These are phyloP conservation scores for Argentina anserina DNA, from an alignment of 306 rosid genomes.

Conservation along the genomic window DNA sequence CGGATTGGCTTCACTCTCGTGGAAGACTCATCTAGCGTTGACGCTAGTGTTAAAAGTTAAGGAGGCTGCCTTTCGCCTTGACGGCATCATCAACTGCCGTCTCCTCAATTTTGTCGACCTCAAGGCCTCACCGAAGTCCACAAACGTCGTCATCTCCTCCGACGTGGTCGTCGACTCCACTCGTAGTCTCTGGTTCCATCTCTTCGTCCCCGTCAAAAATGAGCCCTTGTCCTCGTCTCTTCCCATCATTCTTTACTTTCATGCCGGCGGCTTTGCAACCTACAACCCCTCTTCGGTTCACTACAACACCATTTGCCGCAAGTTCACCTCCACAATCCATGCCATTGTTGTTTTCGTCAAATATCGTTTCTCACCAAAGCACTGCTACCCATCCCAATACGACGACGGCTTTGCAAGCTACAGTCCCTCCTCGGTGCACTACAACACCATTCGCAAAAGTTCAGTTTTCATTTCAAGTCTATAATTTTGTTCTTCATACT, in stretches of 20 bases:
- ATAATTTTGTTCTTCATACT: no score
- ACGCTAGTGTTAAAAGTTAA: slow-evolving; percentile 11
- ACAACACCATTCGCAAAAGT: no score
- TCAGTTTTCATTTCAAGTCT: no score
- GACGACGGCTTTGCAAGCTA: slow-evolving; percentile 76
- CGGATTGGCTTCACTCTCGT: slow-evolving; percentile 25
- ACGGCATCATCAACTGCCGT: slow-evolving; percentile 69
- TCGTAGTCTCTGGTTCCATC: slow-evolving; percentile 49
- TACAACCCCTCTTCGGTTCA: slow-evolving; percentile 26
- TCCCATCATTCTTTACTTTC: slow-evolving; percentile 51
- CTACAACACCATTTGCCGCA: slow-evolving; percentile 47
- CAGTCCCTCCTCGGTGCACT: no score
- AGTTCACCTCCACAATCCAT: slow-evolving; percentile 30
- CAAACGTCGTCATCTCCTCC: slow-evolving; percentile 45
- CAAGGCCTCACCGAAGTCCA: slow-evolving; percentile 22
- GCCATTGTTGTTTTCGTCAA: slow-evolving; percentile 55
- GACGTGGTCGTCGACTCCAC: slow-evolving; percentile 46
- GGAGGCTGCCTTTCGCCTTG: slow-evolving; percentile 29
- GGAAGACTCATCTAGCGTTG: slow-evolving; percentile 39
- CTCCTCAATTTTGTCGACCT: slow-evolving; percentile 42
- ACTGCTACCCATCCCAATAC: slow-evolving; percentile 54
- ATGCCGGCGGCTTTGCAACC: slow-evolving; percentile 60
- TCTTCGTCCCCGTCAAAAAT: slow-evolving; percentile 34
- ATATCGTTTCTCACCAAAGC: slow-evolving; percentile 65
- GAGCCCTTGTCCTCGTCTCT: not conserved